A percentile compares a stretch with the other conserved stretches of the same genome.
These are phyloP conservation scores for Wickerhamiella sergipiensis DNA, from an alignment of 805 yeast genomes.

Conservation along the genomic window DNA sequence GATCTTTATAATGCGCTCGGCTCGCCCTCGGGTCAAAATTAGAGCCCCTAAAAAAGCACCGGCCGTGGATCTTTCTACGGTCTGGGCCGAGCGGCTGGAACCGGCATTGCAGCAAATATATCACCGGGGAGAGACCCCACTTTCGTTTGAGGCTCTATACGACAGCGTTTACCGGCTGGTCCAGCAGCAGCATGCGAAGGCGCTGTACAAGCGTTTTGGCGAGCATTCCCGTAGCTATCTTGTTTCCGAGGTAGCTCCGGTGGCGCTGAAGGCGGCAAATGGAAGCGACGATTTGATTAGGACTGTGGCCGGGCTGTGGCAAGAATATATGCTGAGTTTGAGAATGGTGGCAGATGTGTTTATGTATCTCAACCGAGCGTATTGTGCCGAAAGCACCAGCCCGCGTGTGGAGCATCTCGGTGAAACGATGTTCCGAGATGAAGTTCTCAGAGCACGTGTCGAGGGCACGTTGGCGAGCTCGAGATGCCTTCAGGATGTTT, in stretches of 20 bases:
- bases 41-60: slow-evolving; percentile 14
- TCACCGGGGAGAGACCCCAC: slow-evolving; percentile 1
- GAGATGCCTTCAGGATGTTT: neutral
- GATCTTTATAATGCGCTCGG: slow-evolving; percentile 1
- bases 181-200: slow-evolving; percentile 15
- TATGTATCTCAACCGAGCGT: slow-evolving; percentile 16
- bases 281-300: slow-evolving; percentile 3
- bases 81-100: slow-evolving; percentile 13
- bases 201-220: slow-evolving; percentile 9
- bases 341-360: slow-evolving; percentile 14
- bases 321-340: slow-evolving; percentile 8
- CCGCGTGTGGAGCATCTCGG: slow-evolving; percentile 12
- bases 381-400: slow-evolving; percentile 9
- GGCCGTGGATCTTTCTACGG: slow-evolving; percentile 9
- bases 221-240: slow-evolving; percentile 9
- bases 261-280: neutral
- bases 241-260: neutral
- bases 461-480: neutral
- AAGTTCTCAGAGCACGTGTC: slow-evolving; percentile 2
- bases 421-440: slow-evolving; percentile 12
- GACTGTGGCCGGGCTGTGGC: slow-evolving; percentile 10
- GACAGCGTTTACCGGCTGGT: slow-evolving; percentile 15
- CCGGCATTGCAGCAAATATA: slow-evolving; percentile 16
- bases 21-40: slow-evolving; percentile 14
- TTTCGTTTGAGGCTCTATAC: slow-evolving; percentile 13